Percentiles rank a stretch among this genome's conserved stretches.
Evolutionary conservation across 345 rosid genomes (phyloP).

Genomic region (Lepidium sativum): DNA sequence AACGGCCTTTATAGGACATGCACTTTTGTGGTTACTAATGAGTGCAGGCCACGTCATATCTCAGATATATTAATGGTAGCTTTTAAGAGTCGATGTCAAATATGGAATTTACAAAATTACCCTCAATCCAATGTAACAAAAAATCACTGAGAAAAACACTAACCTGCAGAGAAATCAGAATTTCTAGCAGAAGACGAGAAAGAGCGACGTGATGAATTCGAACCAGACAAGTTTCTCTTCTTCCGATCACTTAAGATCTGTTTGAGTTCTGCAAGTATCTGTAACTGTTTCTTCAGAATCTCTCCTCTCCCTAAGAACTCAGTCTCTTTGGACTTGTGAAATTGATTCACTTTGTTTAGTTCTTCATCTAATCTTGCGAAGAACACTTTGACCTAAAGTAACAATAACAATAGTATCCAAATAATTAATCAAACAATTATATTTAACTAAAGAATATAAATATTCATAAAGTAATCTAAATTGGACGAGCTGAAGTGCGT

Average conservation of each 20-base stretch:
- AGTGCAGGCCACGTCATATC: slow-evolving; percentile 21
- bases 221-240: slow-evolving; percentile 28
- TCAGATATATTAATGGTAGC: slow-evolving; percentile 11
- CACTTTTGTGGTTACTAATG: slow-evolving; percentile 20
- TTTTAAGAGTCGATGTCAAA: slow-evolving; percentile 22
- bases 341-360: slow-evolving; percentile 78
- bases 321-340: slow-evolving; percentile 59
- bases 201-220: slow-evolving; percentile 32
- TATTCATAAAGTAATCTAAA: not conserved
- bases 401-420: not conserved
- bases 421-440: not conserved
- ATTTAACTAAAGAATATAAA: not conserved
- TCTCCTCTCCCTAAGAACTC: slow-evolving; percentile 85
- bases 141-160: slow-evolving; percentile 5
- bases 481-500: slow-evolving; percentile 8
- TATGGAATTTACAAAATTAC: not conserved
- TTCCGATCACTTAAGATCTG: slow-evolving; percentile 45
- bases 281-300: slow-evolving; percentile 58
- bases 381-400: slow-evolving; percentile 52
- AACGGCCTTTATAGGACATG: slow-evolving; percentile 8
- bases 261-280: slow-evolving; percentile 56
- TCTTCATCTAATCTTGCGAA: slow-evolving; percentile 67
- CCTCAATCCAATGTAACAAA: slow-evolving; percentile 19
- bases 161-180: slow-evolving; percentile 57
- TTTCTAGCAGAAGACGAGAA: slow-evolving; percentile 40